phyloP scores from a whole-genome alignment of 305 asterid genomes.

The Fraxinus floribunda region DNA sequence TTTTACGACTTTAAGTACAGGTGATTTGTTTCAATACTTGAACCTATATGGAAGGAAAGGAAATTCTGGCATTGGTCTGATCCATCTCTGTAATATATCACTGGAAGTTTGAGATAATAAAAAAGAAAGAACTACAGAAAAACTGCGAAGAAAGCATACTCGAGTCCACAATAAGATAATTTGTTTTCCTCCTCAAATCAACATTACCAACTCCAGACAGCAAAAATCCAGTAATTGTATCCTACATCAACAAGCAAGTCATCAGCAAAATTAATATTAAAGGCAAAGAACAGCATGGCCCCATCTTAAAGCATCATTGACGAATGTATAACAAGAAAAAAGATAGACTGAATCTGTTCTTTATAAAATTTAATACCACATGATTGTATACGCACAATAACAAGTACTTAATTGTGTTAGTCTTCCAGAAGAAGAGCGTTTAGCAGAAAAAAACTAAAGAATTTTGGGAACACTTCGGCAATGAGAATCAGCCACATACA shows the following conservation, averaged over 20 bases:
- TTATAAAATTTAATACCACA: neutral
- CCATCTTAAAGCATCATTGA: neutral
- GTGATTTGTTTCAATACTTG: neutral
- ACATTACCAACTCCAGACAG: conserved; percentile 87
- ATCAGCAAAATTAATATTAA: neutral
- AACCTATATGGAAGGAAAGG: neutral
- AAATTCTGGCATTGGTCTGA: neutral
- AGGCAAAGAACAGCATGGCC: neutral
- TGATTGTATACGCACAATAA: neutral
- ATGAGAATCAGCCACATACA: neutral
- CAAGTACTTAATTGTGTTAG: neutral
- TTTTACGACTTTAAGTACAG: neutral
- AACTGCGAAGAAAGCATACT: conserved; percentile 44
- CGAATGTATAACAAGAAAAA: neutral
- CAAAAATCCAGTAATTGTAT: conserved; percentile 85
- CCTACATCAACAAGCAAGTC: conserved; percentile 44
- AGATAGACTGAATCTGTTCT: neutral
- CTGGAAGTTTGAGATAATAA: neutral
- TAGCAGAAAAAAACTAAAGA: neutral
- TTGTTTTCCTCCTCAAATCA: conserved; percentile 63
- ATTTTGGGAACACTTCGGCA: neutral
- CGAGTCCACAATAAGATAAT: conserved; percentile 85
- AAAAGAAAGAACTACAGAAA: neutral
- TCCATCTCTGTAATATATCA: neutral
- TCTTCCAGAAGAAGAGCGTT: neutral